Evolutionary conservation across 495 filamentous ascomycete species (phyloP).

Genomic region (Chaetomium cochliodes): DNA sequence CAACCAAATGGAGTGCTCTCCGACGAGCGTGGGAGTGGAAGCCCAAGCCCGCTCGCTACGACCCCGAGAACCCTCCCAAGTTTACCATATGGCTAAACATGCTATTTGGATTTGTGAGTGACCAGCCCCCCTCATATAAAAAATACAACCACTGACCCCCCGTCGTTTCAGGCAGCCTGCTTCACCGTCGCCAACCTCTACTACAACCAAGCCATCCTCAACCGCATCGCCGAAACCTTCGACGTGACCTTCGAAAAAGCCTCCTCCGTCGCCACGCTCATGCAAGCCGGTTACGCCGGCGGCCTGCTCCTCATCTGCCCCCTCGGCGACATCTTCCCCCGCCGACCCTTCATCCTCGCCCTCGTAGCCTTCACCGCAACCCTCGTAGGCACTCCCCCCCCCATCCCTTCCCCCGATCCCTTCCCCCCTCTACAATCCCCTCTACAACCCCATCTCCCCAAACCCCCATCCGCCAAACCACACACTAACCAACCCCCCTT

Average conservation of each 20-base stretch:
- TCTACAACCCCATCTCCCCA: not conserved
- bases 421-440: too few species aligned
- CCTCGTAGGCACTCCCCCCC: slow-evolving; percentile 45
- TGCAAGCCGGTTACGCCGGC: slow-evolving; percentile 76
- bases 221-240: slow-evolving; percentile 62
- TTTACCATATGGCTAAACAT: slow-evolving; percentile 39
- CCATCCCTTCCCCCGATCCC: not conserved
- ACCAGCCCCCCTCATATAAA: not conserved
- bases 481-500: too few species aligned
- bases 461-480: not conserved
- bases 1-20: not conserved
- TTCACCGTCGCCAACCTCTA: slow-evolving; percentile 68
- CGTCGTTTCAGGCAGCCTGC: slow-evolving; percentile 26
- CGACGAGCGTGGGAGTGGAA: slow-evolving; percentile 29
- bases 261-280: slow-evolving; percentile 67
- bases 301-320: slow-evolving; percentile 77
- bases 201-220: slow-evolving; percentile 66
- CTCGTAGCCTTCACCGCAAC: slow-evolving; percentile 66
- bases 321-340: slow-evolving; percentile 68
- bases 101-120: slow-evolving; percentile 35
- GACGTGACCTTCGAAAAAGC: slow-evolving; percentile 56
- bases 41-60: slow-evolving; percentile 34
- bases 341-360: slow-evolving; percentile 66
- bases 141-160: slow-evolving; percentile 14
- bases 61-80: slow-evolving; percentile 35